Conservation (phyloP, 495 filamentous ascomycete species). For the Penicillium steckii region DNA sequence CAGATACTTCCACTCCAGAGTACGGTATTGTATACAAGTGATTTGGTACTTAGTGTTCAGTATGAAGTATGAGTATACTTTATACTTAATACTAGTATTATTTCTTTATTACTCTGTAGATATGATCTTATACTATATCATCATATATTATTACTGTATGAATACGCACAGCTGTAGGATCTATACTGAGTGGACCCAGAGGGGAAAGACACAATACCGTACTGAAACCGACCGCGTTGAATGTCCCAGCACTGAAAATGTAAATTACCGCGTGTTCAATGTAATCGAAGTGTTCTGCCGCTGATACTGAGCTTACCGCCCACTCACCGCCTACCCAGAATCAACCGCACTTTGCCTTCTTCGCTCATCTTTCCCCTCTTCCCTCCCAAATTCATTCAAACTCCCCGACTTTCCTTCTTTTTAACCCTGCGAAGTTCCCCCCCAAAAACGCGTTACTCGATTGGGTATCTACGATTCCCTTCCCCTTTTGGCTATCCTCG, state of each 20-base stretch:
- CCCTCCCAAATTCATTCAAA: slow-evolving; percentile 2
- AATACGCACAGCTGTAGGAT: too few species aligned
- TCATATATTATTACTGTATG: too few species aligned
- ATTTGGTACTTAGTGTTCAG: neutral
- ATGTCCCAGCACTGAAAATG: neutral
- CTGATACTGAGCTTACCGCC: neutral
- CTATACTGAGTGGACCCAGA: neutral
- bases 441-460: slow-evolving; percentile 52
- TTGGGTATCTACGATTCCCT: slow-evolving; percentile 47
- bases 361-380: slow-evolving; percentile 16
- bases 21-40: neutral
- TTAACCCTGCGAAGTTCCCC: slow-evolving; percentile 39
- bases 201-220: slow-evolving; percentile 5
- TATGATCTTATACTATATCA: too few species aligned
- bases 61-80: too few species aligned
- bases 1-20: too few species aligned
- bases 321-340: slow-evolving; percentile 42
- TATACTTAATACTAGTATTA: too few species aligned
- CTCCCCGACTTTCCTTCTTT: slow-evolving; percentile 37
- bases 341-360: slow-evolving; percentile 42
- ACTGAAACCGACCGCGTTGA: neutral
- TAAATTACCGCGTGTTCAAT: neutral
- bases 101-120: too few species aligned
- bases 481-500: slow-evolving; percentile 49
- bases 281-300: neutral